Conservation (phyloP, 2,329 filamentous ascomycete genomes). For the Fulvia fulva region DNA sequence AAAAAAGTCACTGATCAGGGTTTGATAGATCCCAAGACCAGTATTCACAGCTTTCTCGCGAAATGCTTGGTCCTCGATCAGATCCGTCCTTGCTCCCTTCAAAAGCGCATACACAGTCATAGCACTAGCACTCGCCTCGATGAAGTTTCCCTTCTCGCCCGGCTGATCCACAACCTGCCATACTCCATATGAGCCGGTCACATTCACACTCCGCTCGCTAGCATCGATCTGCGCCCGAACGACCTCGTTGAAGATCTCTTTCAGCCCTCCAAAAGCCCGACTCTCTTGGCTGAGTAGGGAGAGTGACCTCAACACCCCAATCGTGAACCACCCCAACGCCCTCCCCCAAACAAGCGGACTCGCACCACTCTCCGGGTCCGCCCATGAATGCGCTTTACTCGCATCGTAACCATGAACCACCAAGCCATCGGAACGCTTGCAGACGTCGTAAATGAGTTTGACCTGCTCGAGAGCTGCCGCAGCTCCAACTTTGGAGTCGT, state of each 20-base stretch:
- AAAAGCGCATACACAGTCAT: slow-evolving; percentile 56
- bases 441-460: slow-evolving; percentile 44
- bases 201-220: slow-evolving; percentile 31
- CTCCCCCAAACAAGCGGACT: slow-evolving; percentile 54
- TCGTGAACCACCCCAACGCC: slow-evolving; percentile 53
- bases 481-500: slow-evolving; percentile 16
- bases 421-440: slow-evolving; percentile 41
- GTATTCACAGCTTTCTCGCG: slow-evolving; percentile 24
- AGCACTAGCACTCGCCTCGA: slow-evolving; percentile 56
- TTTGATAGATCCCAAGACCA: slow-evolving; percentile 50
- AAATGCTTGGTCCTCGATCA: slow-evolving; percentile 30
- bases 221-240: slow-evolving; percentile 37
- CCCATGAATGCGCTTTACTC: slow-evolving; percentile 49
- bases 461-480: slow-evolving; percentile 39
- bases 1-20: slow-evolving; percentile 43
- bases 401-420: slow-evolving; percentile 56
- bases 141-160: slow-evolving; percentile 51
- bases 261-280: slow-evolving; percentile 32
- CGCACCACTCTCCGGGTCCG: slow-evolving; percentile 47
- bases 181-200: slow-evolving; percentile 41
- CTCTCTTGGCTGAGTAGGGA: slow-evolving; percentile 36
- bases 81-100: slow-evolving; percentile 42
- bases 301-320: slow-evolving; percentile 49
- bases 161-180: slow-evolving; percentile 55
- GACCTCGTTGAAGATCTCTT: slow-evolving; percentile 38